These are phyloP conservation scores for Crithidia acanthocephali DNA, from an alignment of 208 protist species.

Conservation along the genomic window DNA sequence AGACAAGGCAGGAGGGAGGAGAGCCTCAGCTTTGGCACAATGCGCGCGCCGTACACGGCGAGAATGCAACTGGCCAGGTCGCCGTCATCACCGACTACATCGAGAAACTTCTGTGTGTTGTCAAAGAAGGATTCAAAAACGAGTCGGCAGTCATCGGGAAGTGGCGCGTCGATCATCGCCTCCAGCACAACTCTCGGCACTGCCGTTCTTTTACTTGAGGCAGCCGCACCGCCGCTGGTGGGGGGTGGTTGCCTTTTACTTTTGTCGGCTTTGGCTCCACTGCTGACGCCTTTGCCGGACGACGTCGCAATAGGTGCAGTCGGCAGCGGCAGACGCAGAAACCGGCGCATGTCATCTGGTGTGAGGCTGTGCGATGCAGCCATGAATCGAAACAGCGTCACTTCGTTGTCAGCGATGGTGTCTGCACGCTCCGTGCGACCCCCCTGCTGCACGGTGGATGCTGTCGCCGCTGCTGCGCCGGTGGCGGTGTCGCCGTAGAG, in stretches of 20 bases:
- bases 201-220: too few relatives aligned
- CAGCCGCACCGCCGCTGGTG: too few relatives aligned
- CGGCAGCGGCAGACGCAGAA: conserved; percentile 42
- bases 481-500: conserved; percentile 3
- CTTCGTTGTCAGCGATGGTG: conserved; percentile 27
- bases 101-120: conserved; percentile 56
- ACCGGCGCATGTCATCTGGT: conserved; percentile 40
- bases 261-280: background rate
- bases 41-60: conserved; percentile 47
- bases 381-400: conserved; percentile 55
- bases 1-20: conserved; percentile 57
- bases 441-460: background rate
- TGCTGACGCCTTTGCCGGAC: background rate
- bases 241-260: background rate
- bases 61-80: conserved; percentile 56
- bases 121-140: conserved; percentile 62
- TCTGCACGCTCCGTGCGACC: background rate
- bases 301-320: background rate
- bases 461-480: too few relatives aligned
- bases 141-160: conserved; percentile 51
- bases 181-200: conserved; percentile 42
- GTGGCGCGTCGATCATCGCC: conserved; percentile 45
- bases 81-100: conserved; percentile 50
- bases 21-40: conserved; percentile 55
- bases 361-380: conserved; percentile 45